Conservation (phyloP, 2,329 filamentous ascomycete genomes). For the Rutstroemia sp. region DNA sequence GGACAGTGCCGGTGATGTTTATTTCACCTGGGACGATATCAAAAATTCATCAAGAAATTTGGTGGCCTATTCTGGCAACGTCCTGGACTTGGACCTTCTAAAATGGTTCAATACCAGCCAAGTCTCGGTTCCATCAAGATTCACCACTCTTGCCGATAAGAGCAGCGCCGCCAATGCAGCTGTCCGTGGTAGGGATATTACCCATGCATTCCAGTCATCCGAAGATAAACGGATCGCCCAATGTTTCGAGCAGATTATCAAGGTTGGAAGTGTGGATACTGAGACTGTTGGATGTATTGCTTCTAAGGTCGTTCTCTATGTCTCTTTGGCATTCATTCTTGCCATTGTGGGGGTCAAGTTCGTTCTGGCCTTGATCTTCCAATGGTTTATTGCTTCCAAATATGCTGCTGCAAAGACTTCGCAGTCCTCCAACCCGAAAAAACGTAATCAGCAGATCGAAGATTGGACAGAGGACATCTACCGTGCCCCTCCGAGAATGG, state of each 20-base stretch:
- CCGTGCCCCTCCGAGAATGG: conserved; percentile 74
- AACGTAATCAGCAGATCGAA: conserved; percentile 88
- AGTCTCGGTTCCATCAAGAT: conserved; percentile 67
- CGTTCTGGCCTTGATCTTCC: conserved; percentile 80
- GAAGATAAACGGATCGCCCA: conserved; percentile 75
- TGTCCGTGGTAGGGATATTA: conserved; percentile 80
- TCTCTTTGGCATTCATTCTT: conserved; percentile 85
- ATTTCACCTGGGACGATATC: conserved; percentile 92
- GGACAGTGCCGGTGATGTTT: conserved; percentile 71
- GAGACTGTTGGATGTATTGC: conserved; percentile 96
- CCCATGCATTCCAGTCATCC: conserved; percentile 73
- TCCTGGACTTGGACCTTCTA: conserved; percentile 82
- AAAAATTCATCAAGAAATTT: conserved; percentile 84
- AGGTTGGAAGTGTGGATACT: conserved; percentile 91
- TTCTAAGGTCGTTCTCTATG: conserved; percentile 92
- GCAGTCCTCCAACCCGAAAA: conserved; percentile 71
- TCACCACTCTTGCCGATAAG: conserved; percentile 71
- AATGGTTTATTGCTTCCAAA: conserved; percentile 88
- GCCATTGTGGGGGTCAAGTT: conserved; percentile 84
- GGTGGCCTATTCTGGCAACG: conserved; percentile 88
- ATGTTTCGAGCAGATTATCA: conserved; percentile 90
- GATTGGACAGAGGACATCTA: conserved; percentile 99
- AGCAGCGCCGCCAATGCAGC: conserved; percentile 49
- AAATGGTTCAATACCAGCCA: conserved; percentile 83
- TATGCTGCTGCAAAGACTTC: conserved; percentile 84